phyloP scores from a whole-genome alignment of 164 flowering plant species.

The Sedum album region DNA sequence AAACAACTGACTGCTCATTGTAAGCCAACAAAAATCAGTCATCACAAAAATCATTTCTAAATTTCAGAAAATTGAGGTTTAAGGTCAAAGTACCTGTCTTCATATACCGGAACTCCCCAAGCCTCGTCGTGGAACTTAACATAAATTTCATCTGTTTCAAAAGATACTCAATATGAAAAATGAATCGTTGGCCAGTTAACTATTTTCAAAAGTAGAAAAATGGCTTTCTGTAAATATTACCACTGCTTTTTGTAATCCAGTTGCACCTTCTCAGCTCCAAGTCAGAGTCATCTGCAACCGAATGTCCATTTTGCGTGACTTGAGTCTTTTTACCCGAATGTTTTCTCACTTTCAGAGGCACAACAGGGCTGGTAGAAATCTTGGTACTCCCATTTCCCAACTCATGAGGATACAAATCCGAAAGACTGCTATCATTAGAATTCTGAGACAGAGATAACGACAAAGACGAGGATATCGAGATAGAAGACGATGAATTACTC shows the following conservation, averaged over 20 bases:
- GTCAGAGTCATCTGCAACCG: slow-evolving; percentile 15
- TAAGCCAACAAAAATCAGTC: not conserved
- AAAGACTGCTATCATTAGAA: slow-evolving; percentile 53
- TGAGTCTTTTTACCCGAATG: slow-evolving; percentile 18
- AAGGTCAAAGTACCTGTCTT: slow-evolving; percentile 60
- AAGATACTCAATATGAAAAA: not conserved
- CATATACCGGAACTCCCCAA: slow-evolving; percentile 90
- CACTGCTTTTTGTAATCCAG: slow-evolving; percentile 89
- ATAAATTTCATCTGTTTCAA: slow-evolving; percentile 56
- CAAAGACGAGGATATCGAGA: slow-evolving; percentile 57
- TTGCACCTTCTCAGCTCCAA: slow-evolving; percentile 54
- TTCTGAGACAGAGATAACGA: slow-evolving; percentile 53
- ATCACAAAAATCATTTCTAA: not conserved
- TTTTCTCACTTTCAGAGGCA: slow-evolving; percentile 22
- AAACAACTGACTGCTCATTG: slow-evolving; percentile 51
- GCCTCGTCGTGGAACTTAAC: slow-evolving; percentile 69
- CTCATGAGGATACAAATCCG: slow-evolving; percentile 23
- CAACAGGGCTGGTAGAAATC: slow-evolving; percentile 24
- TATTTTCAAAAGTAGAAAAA: not conserved
- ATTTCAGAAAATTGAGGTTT: not conserved
- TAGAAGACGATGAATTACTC: slow-evolving; percentile 41
- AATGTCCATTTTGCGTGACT: slow-evolving; percentile 6
- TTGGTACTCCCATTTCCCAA: slow-evolving; percentile 29
- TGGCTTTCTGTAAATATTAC: slow-evolving; percentile 23
- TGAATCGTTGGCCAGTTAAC: not conserved